Evolutionary conservation across 139 green algal species (phyloP), one percentile per base, ranked within the genome.

Genomic region (Mychonastes homosphaera): DNA sequence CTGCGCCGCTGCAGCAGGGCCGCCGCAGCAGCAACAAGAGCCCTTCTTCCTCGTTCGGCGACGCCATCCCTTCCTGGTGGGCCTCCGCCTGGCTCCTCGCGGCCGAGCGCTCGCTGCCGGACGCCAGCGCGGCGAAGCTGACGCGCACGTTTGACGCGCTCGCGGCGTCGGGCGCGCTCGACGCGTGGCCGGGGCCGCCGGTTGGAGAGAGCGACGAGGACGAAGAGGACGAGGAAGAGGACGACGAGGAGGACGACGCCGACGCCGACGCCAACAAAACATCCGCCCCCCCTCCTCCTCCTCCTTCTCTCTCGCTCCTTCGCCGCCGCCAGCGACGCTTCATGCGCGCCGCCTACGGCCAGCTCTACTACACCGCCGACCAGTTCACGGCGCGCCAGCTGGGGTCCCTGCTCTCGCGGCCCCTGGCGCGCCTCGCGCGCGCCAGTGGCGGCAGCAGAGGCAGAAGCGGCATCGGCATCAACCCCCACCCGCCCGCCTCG

Each of bases 281-380:
- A n/a, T n/a, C n/a, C n/a, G n/a, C n/a, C n/a, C n/a, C n/a, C n/a
- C n/a, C n/a, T n/a, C n/a, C n/a, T n/a, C n/a, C n/a, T n/a, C n/a
- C n/a, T n/a, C n/a, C n/a, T n/a, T n/a, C n/a, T n/a, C n/a, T n/a
- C n/a, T n/a, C n/a, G n/a, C n/a, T n/a, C n/a, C n/a, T n/a, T n/a
- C n/a, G 27, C 50, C 50, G 9, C 50, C 50, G 19, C 26, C 50
- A 7, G 26, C 27, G n/a, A n/a, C n/a, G n/a, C 8, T 56, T 28
- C 29, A 7, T 41, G 50, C 4, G 3, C 6, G 8, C 29, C n/a
- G 10, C 41, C 29, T 13, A 41, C 10, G 50, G 24, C 4, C 50
- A 56, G 50, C 50, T 56, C 13, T 56, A 56, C 50, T 56, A 30
- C 29, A 56, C 50, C 19, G 50, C 50, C 5, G 50, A 56, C 32